Evolutionary conservation across 1,284 basidiomycete genomes (phyloP), one percentile per base, ranked within the genome.

Genomic region (Malassezia psittaci): DNA sequence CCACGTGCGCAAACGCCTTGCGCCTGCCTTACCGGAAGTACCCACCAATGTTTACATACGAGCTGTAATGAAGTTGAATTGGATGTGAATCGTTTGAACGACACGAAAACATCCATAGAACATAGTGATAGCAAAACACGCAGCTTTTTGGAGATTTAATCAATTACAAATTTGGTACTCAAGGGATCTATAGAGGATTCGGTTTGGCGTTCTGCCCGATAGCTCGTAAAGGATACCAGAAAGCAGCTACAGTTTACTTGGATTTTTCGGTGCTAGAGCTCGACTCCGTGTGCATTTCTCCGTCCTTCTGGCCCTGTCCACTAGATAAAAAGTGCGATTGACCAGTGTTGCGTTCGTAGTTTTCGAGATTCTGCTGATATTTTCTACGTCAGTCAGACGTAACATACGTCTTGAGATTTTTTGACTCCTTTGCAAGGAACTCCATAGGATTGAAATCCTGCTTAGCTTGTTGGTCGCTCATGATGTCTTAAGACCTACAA

Each of bases 281-380:
- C 39, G 39, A 41, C 39, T 29, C n/a, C 24, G 33, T 48, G 33
- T 51, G 41, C 48, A 51, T 38, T 34, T 50, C 36, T 4, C 19
- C 21, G 24, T 56, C 21, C 19, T 56, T 15, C n/a, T 51, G 16
- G 13, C 16, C 24, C 15, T 15, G 13, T 12, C 32, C 41, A 19
- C 21, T 24, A 7, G 44, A 40, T 5, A 57, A 33, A 2, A 49
- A 51, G 21, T 57, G 36, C 35, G 39, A 36, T 5, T 57, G 50
- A 33, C 55, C 55, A 3, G 55, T 57, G 46, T 57, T 57, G 8
- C 51, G 50, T 21, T 57, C 41, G 38, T 48, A 57, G 45, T 52
- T 57, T 33, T 52, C 51, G 24, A 57, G 16, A 29, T 48, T 52
- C 13, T 48, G 50, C 34, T 34, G 9, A 33, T 57, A 57, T 42